A percentile compares a stretch with the other conserved stretches of the same genome.
Evolutionary conservation across 352 stramenopile genomes (phyloP).

Genomic region (Globisporangium recalcitrans): DNA sequence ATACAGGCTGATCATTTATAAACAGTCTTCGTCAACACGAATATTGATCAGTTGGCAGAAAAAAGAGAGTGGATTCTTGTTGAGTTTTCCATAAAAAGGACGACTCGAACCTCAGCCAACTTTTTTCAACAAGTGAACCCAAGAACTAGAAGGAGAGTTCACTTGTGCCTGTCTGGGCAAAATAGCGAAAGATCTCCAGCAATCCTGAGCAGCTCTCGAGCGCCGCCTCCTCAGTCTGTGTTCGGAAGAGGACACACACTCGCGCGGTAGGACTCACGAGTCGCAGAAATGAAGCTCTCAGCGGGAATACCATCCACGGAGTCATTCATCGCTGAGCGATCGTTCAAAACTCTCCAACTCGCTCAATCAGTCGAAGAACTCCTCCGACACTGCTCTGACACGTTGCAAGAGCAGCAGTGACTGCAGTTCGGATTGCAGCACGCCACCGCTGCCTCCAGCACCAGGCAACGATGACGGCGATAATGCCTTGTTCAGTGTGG

Average conservation of each 20-base stretch:
- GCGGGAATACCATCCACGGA: neutral
- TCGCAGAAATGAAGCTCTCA: too few species aligned
- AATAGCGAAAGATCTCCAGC: too few species aligned
- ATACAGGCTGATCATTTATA: too few species aligned
- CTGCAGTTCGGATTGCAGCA: slow-evolving; percentile 9
- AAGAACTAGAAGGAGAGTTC: neutral
- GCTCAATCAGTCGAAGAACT: slow-evolving; percentile 8
- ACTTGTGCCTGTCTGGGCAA: neutral
- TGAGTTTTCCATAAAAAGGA: neutral
- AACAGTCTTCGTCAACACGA: too few species aligned
- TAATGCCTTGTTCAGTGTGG: neutral
- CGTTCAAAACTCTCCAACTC: neutral
- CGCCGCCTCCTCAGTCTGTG: too few species aligned
- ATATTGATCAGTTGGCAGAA: neutral
- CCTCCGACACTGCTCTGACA: neutral
- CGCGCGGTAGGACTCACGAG: too few species aligned
- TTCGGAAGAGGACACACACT: too few species aligned
- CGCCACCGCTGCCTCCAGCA: neutral
- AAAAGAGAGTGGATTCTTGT: neutral
- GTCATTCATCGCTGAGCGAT: neutral
- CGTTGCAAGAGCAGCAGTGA: slow-evolving; percentile 15
- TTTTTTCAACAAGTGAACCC: neutral
- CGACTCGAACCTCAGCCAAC: neutral
- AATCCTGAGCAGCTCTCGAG: too few species aligned
- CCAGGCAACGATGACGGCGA: neutral